A percentile compares a stretch with the other conserved stretches of the same genome.
phyloP scores from a whole-genome alignment of 139 green algal species.

The Gonium pectorale region DNA sequence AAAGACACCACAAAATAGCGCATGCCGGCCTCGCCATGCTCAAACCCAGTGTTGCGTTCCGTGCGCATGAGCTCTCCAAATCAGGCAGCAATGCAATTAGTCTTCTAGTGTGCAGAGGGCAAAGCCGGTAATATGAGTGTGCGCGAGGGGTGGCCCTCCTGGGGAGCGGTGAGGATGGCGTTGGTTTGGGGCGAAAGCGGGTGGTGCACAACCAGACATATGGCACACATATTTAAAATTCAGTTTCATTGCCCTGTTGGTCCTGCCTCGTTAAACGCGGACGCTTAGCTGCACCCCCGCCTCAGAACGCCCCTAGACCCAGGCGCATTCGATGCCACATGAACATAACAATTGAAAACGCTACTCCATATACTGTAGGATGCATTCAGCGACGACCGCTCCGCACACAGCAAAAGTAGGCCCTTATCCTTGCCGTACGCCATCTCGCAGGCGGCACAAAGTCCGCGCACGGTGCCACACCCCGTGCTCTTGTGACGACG shows the following conservation, averaged over 20 bases:
- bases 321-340: too few relatives aligned
- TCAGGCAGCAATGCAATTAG: neutral
- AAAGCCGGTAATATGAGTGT: neutral
- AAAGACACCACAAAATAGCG: neutral
- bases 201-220: too few relatives aligned
- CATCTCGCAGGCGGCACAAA: neutral
- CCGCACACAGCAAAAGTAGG: too few relatives aligned
- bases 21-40: neutral
- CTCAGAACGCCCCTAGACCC: too few relatives aligned
- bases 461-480: neutral
- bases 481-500: neutral
- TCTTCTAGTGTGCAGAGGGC: neutral
- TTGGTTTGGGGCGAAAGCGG: too few relatives aligned
- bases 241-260: too few relatives aligned
- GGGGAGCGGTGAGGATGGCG: too few relatives aligned
- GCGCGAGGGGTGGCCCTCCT: neutral
- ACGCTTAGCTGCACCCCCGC: too few relatives aligned
- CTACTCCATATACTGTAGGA: neutral
- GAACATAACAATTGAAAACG: neutral
- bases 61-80: neutral
- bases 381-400: too few relatives aligned
- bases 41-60: neutral
- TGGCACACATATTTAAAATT: too few relatives aligned
- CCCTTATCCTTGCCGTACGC: constrained; percentile 27
- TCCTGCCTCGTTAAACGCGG: too few relatives aligned